Percentiles rank a stretch among this genome's conserved stretches.
Evolutionary conservation across 176 grass and related monocot species (phyloP).

Genomic region (Oropetium thomaeum): DNA sequence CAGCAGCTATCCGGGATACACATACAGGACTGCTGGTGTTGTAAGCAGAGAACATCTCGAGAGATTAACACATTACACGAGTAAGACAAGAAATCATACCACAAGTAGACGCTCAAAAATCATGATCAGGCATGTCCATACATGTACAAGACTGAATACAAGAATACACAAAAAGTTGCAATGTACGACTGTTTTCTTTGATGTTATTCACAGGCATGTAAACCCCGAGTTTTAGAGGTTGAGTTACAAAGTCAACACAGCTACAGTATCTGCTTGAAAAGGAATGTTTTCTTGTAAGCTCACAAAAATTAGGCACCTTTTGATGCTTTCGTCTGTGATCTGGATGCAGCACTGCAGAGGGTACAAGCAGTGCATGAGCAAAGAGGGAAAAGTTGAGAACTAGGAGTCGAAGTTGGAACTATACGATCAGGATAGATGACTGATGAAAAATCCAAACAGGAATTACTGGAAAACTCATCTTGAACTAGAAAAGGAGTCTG

Average conservation of each 20-base stretch:
- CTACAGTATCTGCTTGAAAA: background rate
- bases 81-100: background rate
- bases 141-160: background rate
- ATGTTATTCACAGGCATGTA: background rate
- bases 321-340: constrained; percentile 2
- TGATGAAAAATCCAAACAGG: background rate
- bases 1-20: background rate
- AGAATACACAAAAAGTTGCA: background rate
- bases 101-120: background rate
- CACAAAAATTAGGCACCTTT: background rate
- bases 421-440: background rate
- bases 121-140: background rate
- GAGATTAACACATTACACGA: background rate
- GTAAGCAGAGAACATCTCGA: background rate
- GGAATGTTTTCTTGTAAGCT: background rate
- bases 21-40: background rate
- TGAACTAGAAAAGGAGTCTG: background rate
- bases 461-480: background rate
- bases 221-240: background rate
- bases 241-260: background rate
- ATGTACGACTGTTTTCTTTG: background rate
- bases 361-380: background rate
- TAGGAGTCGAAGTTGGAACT: background rate
- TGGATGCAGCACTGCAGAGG: background rate
- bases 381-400: background rate